Evolutionary conservation across 352 stramenopile genomes (phyloP), one percentile per base, ranked within the genome.

Genomic region (Phytophthora kernoviae): DNA sequence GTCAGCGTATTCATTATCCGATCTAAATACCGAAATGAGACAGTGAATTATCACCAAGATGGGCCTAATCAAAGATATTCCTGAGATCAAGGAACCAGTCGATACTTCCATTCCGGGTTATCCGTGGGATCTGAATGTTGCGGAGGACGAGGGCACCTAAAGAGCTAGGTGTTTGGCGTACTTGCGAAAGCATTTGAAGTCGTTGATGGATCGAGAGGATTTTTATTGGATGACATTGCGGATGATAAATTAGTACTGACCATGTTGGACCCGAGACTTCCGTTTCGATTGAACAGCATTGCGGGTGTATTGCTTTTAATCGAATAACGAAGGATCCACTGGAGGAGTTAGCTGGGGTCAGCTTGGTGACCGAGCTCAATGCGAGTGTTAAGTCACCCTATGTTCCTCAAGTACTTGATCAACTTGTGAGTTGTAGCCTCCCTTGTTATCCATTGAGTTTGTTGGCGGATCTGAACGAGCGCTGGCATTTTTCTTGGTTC

Each of bases 281-380:
- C 61, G 33, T 73, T 77, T 41, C 36, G 41, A 44, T 46, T 78
- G 50, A 65, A 69, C 8, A 56, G 65, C 37, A 75, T 65, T 37
- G 69, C 69, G 22, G 60, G 69, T 46, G 49, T 78, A 12, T 67
- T 73, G 27, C 49, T 73, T 0, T 37, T 76, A 72, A 72, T 54
- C 45, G 55, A 55, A 62, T 9, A 65, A 10, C 49, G 46, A 72
- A 62, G 50, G 61, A 64, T 50, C 61, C 37, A 57, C 53, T 64
- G 36, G 61, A 37, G 5, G 57, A 54, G 54, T 30, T 78, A 40
- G 55, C 69, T 62, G 57, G 60, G 44, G 21, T 78, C 50, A 52
- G 54, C 0, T 43, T 69, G 48, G 65, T 74, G 43, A 71, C 68
- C 47, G 41, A 62, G 37, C 51, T 71, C 46, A 63, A 67, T n/a